Base-by-base conservation (phyloP, 2,329 filamentous ascomycete genomes). In the Exophiala sp. region DNA sequence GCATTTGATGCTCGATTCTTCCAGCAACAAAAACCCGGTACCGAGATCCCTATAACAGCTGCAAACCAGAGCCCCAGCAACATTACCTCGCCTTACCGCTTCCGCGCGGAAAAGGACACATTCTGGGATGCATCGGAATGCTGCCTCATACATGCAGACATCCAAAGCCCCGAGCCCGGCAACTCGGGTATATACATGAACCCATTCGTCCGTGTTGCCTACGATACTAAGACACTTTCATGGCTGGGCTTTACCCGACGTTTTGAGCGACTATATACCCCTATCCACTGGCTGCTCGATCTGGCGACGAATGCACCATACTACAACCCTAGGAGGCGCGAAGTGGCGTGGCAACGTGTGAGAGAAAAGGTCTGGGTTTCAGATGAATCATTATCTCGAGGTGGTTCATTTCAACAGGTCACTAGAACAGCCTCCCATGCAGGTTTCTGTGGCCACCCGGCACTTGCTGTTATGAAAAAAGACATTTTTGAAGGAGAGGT, bases 151-250 rank as follows among this genome's bases (percentile, higher is more conserved):
- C 73, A 77, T 58, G 75, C 75, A n/a, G 75, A 78, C 58, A 72
- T 78, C 18, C 72, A 75, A 59, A 69, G 68, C 16, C 60, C 66
- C 9, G 65, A 69, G 10, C 66, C 68, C 29, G 61, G 64, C 4
- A 75, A 81, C 36, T 78, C 78, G 0, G 83, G 81, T 1, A 84
- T 89, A 47, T 90, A 82, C 65, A 81, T 90, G 75, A 91, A 91
- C 65, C 87, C 87, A 0, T 90, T 81, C 64, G 80, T 91, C 40
- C 81, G 87, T 14, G 85, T 88, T 3, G 83, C 87, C 1, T 90
- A 91, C 66, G 78, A 81, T 43, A 69, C 74, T 29, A 65, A 66
- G 3, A 81, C 83, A 0, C 75, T 87, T 7, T 71, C 71, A 1
- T 85, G 81, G 79, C 73, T 89, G 2, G 71, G 75, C 2, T 69